These are phyloP conservation scores for Venturia pyrina DNA, from an alignment of 2,329 filamentous ascomycete species.

Conservation along the genomic window DNA sequence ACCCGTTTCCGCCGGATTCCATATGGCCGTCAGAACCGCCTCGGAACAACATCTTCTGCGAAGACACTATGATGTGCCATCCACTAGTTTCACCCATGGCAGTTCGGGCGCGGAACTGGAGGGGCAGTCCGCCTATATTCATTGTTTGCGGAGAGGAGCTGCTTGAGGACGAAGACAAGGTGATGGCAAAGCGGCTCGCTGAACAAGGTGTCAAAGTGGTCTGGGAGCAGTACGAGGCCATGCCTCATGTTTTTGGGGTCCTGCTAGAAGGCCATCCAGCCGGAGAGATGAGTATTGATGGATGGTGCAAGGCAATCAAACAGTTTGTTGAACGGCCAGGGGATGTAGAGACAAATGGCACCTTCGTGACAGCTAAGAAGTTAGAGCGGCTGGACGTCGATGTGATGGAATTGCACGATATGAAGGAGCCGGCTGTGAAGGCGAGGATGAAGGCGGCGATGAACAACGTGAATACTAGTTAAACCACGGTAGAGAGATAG, in stretches of 20 bases:
- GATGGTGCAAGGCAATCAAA: no score
- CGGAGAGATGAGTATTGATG: no score
- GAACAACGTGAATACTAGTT: background rate
- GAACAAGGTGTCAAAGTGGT: constrained; percentile 50
- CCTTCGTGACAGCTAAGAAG: no score
- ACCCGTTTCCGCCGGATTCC: constrained; percentile 37
- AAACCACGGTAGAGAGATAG: no score
- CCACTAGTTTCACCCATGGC: constrained; percentile 58
- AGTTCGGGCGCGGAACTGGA: constrained; percentile 43
- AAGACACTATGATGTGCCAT: constrained; percentile 40
- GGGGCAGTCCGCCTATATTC: constrained; percentile 55
- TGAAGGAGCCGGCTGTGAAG: constrained; percentile 19
- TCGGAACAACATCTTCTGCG: constrained; percentile 38
- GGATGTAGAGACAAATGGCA: no score
- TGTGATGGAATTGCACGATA: no score
- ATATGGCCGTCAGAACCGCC: constrained; percentile 38
- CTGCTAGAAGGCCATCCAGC: no score
- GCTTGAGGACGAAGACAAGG: constrained; percentile 56
- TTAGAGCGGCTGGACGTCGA: no score
- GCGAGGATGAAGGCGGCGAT: background rate
- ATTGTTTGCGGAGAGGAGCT: constrained; percentile 62
- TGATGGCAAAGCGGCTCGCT: constrained; percentile 47
- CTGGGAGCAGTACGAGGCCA: constrained; percentile 66
- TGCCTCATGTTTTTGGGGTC: constrained; percentile 61
- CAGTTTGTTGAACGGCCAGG: no score